Evolutionary conservation across 371 early-diverging fungal genomes (phyloP).

Genomic region (Funneliformis caledonium): DNA sequence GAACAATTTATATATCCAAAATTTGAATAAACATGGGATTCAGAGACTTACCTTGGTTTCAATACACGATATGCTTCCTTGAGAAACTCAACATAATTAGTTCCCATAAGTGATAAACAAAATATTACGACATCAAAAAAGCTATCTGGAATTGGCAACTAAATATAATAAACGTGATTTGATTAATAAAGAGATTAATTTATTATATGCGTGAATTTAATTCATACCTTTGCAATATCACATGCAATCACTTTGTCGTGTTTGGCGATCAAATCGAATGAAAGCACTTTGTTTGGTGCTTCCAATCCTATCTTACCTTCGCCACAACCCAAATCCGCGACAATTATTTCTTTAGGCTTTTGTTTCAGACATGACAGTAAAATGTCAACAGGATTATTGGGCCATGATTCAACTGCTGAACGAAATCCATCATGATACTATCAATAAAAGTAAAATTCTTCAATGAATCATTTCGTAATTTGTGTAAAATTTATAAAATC

Average conservation of each 20-base stretch:
- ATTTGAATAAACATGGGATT: not conserved
- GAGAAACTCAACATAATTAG: constrained; percentile 90
- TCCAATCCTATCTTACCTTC: constrained; percentile 89
- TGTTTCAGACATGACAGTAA: constrained; percentile 74
- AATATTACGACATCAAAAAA: constrained; percentile 92
- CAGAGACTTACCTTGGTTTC: constrained; percentile 68
- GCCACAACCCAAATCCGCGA: constrained; percentile 99
- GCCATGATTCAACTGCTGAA: constrained; percentile 95
- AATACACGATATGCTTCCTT: constrained; percentile 91
- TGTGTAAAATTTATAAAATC: constrained; percentile 17
- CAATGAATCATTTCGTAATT: not conserved
- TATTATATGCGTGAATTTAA: not conserved
- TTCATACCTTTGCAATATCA: constrained; percentile 84
- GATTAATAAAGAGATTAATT: not conserved
- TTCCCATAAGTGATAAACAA: constrained; percentile 97
- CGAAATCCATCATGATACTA: constrained; percentile 97
- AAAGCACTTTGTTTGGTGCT: constrained; percentile 79
- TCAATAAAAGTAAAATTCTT: not conserved
- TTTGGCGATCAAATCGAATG: constrained; percentile 93
- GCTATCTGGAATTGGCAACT: constrained; percentile 73
- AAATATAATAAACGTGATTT: constrained; percentile 3
- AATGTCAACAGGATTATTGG: constrained; percentile 93
- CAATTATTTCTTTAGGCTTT: constrained; percentile 56
- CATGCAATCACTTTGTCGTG: constrained; percentile 88
- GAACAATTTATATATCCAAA: constrained; percentile 30